Evolutionary conservation across 2,329 filamentous ascomycete species (phyloP).

Genomic region (Colletotrichum sp.): DNA sequence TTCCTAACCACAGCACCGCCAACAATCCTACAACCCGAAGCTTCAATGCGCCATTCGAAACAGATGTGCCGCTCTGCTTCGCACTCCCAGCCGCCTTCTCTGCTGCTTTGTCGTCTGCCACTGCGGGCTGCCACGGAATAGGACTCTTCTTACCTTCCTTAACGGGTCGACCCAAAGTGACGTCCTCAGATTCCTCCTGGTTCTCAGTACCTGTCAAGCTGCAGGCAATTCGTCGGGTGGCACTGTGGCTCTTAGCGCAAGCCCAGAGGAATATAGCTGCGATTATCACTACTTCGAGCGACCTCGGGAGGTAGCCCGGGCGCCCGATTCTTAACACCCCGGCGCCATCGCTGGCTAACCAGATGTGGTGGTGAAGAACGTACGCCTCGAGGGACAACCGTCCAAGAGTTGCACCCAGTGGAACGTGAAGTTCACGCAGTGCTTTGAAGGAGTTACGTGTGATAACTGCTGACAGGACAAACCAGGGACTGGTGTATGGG

Average conservation of each 20-base stretch:
- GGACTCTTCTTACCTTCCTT: slow-evolving; percentile 16
- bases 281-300: slow-evolving; percentile 26
- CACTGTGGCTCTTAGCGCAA: slow-evolving; percentile 3
- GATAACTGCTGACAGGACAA: slow-evolving; percentile 48
- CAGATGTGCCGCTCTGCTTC: background rate
- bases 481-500: slow-evolving; percentile 18
- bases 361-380: slow-evolving; percentile 62
- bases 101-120: background rate
- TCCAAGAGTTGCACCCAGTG: slow-evolving; percentile 55
- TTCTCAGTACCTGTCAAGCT: background rate
- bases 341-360: slow-evolving; percentile 59
- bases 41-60: background rate
- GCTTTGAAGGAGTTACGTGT: slow-evolving; percentile 50
- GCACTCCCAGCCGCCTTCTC: background rate
- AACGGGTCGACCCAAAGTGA: background rate
- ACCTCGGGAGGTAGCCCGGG: background rate
- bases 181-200: background rate
- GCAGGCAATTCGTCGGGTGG: background rate
- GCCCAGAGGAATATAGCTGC: slow-evolving; percentile 27
- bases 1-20: slow-evolving; percentile 18
- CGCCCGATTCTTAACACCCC: slow-evolving; percentile 43
- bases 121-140: background rate
- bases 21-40: slow-evolving; percentile 5
- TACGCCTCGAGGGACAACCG: slow-evolving; percentile 59
- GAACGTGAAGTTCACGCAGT: slow-evolving; percentile 48